These are phyloP conservation scores for Fusarium pseudograminearum DNA, from an alignment of 2,329 filamentous ascomycete genomes.

Conservation along the genomic window DNA sequence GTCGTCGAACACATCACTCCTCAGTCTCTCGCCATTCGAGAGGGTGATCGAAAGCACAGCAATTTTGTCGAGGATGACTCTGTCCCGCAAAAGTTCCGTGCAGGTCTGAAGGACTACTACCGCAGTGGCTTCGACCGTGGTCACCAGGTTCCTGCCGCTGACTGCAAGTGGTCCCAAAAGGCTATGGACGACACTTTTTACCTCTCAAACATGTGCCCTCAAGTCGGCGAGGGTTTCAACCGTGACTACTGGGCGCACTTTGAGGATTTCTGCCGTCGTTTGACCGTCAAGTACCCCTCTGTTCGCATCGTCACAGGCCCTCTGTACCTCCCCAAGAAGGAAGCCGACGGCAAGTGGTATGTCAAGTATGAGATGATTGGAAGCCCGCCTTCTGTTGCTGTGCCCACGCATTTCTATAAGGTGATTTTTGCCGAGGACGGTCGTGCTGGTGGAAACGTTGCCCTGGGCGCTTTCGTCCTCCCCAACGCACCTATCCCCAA, in stretches of 20 bases:
- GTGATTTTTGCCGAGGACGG: constrained; percentile 96
- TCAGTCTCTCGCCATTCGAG: constrained; percentile 77
- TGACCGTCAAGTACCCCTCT: constrained; percentile 83
- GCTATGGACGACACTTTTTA: constrained; percentile 97
- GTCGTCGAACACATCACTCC: constrained; percentile 97
- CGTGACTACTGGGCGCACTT: constrained; percentile 99
- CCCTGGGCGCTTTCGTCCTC: constrained; percentile 92
- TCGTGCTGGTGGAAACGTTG: constrained; percentile 76
- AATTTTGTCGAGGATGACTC: constrained; percentile 82
- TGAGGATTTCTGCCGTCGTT: constrained; percentile 92
- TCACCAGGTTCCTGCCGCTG: constrained; percentile 96
- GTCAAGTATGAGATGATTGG: constrained; percentile 97
- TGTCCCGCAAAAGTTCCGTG: constrained; percentile 89
- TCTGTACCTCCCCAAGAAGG: constrained; percentile 88
- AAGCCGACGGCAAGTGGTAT: constrained; percentile 89
- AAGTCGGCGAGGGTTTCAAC: constrained; percentile 98
- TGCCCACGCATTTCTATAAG: constrained; percentile 99
- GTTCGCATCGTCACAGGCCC: constrained; percentile 95
- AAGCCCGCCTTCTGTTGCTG: constrained; percentile 90
- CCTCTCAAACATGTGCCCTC: constrained; percentile 96
- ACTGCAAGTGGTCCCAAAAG: constrained; percentile 93
- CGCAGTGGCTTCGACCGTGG: constrained; percentile 95
- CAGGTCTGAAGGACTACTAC: constrained; percentile 92
- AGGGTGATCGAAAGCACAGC: constrained; percentile 87
- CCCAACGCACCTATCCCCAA: constrained; percentile 93